Evolutionary conservation across 176 grass and related monocot species (phyloP), one percentile per base, ranked within the genome.

Genomic region (Carex myosuroides): DNA sequence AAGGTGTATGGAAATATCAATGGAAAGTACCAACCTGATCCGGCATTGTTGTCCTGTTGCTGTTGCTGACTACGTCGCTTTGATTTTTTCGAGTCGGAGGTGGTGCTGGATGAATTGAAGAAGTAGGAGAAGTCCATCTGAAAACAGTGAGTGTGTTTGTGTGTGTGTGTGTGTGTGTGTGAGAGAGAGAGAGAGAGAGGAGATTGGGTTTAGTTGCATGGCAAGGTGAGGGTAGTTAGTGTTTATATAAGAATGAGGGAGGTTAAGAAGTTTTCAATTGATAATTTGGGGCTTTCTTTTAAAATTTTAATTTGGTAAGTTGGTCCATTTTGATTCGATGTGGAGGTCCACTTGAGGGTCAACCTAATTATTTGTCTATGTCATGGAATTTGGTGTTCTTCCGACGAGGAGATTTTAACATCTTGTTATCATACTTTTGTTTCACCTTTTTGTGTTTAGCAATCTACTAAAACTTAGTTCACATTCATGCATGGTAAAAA

Each of bases 91-190:
- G 91, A 85, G 1, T 84, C 70, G 1, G 89, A 89, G 1, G 83
- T 59, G 56, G 70, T 82, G 0, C 79, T 79, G 13, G 94, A 94
- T 5, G 92, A 94, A 48, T 60, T 90, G 85, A 93, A 95, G 50
- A 91, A 95, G 41, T 89, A 92, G 3, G 96, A 95, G 85, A 98
- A 86, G 64, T 94, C 90, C 96, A 98, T 98, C 20, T 60, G 70
- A 57, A 6, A 56, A 56, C 44, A 65, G 14, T 29, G 79, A 75
- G 74, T 85, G 71, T 6, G 29, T 65, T 72, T 65, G 62, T 37
- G 3, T 18, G 30, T 64, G 11, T 71, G 70, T 62, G 85, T 84
- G 81, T 83, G 89, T 85, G 58, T 86, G 37, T 39, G 86, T 29
- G 65, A 53, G 52, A 32, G 70, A 5, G 14, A 64, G 22, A 80